Evolutionary conservation across 352 stramenopile species (phyloP), one percentile per base, ranked within the genome.

Genomic region (Globisporangium takayamanum): DNA sequence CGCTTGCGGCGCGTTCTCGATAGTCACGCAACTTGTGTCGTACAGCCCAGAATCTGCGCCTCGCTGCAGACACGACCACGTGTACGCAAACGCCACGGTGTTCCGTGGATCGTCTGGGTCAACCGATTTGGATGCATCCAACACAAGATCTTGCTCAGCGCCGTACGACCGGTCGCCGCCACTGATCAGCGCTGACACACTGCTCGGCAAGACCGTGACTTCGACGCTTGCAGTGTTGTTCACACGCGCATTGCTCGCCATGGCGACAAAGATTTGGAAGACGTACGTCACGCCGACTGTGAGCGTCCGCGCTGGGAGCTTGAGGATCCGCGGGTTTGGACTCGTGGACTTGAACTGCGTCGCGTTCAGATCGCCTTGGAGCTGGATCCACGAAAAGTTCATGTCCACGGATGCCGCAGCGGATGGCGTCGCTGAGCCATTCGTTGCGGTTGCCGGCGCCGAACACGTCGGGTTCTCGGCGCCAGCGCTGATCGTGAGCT

Each of bases 221-320:
- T 77, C 65, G 2, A 88, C 75, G 14, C 62, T 72, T 1, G 75
- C 78, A 10, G 62, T 72, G 50, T 88, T 88, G 42, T 60, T 80
- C n/a, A 88, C 45, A 15, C 64, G 73, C 0, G 53, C 14, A 16
- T 76, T 82, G 39, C 59, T 80, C 1, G 68, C 51, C 75, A 88
- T 88, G 0, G 67, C 62, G 15, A 83, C 78, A 22, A 76, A 49
- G 16, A 88, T 68, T n/a, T 76, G 67, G 49, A 88, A 88, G 18
- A 81, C 64, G 60, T 88, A 88, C 49, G 62, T 70, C 26, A 84
- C 73, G 0, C 75, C 75, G 14, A 88, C 75, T 0, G 62, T 80
- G 7, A 88, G 63, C 6, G 68, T 84, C 39, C 67, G 69, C 10
- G 72, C 62, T 12, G 75, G 75, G 3, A 88, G 56, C n/a, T 71